Conservation (phyloP, 345 rosid species). For the Populus davidiana region DNA sequence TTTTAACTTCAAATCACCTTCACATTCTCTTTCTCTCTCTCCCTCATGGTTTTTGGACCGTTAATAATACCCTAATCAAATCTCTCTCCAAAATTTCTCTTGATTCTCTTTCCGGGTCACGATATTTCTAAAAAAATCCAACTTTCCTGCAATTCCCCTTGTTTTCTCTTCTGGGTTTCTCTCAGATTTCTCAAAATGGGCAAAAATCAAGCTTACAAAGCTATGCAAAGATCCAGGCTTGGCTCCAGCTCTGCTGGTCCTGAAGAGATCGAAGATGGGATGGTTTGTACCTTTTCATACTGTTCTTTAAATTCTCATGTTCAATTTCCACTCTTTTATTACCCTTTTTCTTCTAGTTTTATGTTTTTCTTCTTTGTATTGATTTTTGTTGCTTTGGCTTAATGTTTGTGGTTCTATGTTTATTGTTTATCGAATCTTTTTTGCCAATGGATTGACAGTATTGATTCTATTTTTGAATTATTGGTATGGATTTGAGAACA, state of each 20-base stretch:
- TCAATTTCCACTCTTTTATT: background rate
- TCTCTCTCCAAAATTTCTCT: background rate
- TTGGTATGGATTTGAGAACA: background rate
- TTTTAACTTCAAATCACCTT: background rate
- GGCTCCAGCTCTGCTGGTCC: constrained; percentile 84
- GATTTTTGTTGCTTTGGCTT: background rate
- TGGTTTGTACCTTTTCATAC: constrained; percentile 97
- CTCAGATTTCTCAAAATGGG: constrained; percentile 58
- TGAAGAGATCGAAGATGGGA: constrained; percentile 93
- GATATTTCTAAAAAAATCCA: background rate
- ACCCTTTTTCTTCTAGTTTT: background rate
- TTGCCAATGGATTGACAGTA: background rate
- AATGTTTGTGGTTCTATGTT: background rate
- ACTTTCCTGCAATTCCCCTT: background rate
- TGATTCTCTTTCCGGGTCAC: background rate
- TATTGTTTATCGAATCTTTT: background rate
- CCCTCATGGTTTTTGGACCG: constrained; percentile 18
- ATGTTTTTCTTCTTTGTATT: background rate
- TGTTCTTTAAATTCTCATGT: background rate
- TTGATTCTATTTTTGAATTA: background rate
- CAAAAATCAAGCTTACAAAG: constrained; percentile 96
- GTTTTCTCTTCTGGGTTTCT: constrained; percentile 14
- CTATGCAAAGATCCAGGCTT: constrained; percentile 92
- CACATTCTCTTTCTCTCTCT: background rate
- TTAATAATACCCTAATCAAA: constrained; percentile 13